Evolutionary conservation across 2,329 filamentous ascomycete genomes (phyloP).

Genomic region (Paecilomyces fulvus): DNA sequence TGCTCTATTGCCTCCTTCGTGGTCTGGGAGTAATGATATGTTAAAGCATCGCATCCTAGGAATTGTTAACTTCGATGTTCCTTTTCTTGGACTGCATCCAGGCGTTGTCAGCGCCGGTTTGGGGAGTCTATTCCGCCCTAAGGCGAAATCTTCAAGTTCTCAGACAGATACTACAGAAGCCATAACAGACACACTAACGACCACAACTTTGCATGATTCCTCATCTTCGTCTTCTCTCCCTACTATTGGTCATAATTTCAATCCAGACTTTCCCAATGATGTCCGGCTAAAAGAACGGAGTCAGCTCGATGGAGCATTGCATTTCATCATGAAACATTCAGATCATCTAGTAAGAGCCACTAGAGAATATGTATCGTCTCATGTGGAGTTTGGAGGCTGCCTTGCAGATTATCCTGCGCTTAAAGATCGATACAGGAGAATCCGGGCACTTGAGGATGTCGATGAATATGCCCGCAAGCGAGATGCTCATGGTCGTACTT

Average conservation of each 20-base stretch:
- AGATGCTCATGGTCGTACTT: slow-evolving; percentile 19
- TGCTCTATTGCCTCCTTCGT: slow-evolving; percentile 46
- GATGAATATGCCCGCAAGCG: slow-evolving; percentile 43
- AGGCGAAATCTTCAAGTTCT: slow-evolving; percentile 18
- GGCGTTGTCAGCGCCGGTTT: slow-evolving; percentile 77
- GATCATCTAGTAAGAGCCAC: slow-evolving; percentile 63
- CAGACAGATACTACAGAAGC: slow-evolving; percentile 1
- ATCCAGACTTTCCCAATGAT: slow-evolving; percentile 70
- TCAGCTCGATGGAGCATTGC: slow-evolving; percentile 52
- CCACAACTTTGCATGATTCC: slow-evolving; percentile 6
- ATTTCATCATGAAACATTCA: slow-evolving; percentile 75
- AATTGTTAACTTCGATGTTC: slow-evolving; percentile 73
- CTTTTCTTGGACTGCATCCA: slow-evolving; percentile 81
- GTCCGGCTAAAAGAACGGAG: slow-evolving; percentile 60
- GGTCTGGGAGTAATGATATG: slow-evolving; percentile 18
- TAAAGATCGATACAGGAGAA: slow-evolving; percentile 57
- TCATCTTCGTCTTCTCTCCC: slow-evolving; percentile 12
- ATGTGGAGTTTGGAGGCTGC: slow-evolving; percentile 74
- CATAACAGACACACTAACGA: slow-evolving; percentile 2
- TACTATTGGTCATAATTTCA: slow-evolving; percentile 54
- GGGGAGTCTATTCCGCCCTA: slow-evolving; percentile 60
- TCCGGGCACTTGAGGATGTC: slow-evolving; percentile 65
- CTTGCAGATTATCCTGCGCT: slow-evolving; percentile 68
- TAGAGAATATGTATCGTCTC: slow-evolving; percentile 65
- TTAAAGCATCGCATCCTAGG: slow-evolving; percentile 72